A percentile compares a stretch with the other conserved stretches of the same genome.
These are phyloP conservation scores for Apiospora aurea DNA, from an alignment of 2,329 filamentous ascomycete genomes.

Conservation along the genomic window DNA sequence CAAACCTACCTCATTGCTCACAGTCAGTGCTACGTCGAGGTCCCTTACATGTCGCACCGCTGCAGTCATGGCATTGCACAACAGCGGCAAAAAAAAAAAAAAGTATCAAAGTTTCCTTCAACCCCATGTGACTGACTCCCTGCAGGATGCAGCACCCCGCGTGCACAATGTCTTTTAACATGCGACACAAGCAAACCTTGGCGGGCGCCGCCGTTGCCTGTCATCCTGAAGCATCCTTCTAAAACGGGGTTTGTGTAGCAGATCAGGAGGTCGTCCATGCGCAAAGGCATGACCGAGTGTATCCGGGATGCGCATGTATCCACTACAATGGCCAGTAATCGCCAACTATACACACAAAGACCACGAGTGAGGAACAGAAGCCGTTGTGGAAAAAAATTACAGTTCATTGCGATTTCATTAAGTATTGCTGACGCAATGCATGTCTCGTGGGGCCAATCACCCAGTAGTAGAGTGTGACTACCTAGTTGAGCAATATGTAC, in stretches of 20 bases:
- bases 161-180: not conserved
- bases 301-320: not conserved
- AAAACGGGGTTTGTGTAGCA: not conserved
- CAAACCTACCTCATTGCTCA: not conserved
- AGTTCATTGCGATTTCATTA: conserved; percentile 9
- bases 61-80: not conserved
- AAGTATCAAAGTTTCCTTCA: not conserved
- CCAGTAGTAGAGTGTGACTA: not conserved
- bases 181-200: not conserved
- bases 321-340: not conserved
- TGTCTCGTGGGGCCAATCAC: conserved; percentile 4
- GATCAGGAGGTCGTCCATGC: not conserved
- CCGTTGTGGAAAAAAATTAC: not conserved
- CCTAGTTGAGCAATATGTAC: conserved; percentile 17
- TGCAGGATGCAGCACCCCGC: not conserved
- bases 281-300: not conserved
- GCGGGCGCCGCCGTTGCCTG: conserved; percentile 5
- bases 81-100: not conserved
- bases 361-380: not conserved
- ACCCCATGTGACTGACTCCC: not conserved
- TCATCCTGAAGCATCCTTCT: not conserved
- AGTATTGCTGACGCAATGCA: not conserved
- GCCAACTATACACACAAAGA: not conserved
- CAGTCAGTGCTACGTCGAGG: not conserved
- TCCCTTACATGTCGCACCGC: not conserved